Evolutionary conservation across 306 rosid species (phyloP), one percentile per base, ranked within the genome.

Genomic region (Ochetophila trinervis): DNA sequence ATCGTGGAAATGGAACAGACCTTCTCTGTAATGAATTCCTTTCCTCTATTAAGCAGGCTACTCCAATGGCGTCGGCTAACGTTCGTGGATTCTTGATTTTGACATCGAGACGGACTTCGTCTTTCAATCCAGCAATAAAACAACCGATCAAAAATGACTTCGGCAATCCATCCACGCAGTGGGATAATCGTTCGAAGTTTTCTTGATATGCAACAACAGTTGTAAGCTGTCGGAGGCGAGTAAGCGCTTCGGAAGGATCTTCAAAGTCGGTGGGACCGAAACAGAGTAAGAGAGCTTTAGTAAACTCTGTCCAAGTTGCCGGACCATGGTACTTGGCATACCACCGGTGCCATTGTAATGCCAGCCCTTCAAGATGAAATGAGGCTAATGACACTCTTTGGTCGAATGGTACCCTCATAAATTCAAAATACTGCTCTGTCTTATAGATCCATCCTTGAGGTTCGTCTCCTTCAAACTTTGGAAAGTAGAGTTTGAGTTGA

Each of bases 271-370:
- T 62, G 1, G 66, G 66, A 1, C 35, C 66, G 19, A 62, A 62
- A 0, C 49, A 23, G 3, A 1, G 36, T 0, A 40, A 32, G 0
- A 62, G 0, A 0, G 15, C 32, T 2, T 40, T 19, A 18, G 49
- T 35, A 9, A 60, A 36, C 2, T 60, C 30, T 14, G 0, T 4
- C 47, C 64, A 34, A 0, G 15, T 6, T 1, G 35, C 2, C 3
- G 64, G 15, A 0, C 64, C 64, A 0, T 5, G 12, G 6, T 22
- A 22, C 3, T 55, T 55, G 1, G 60, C 13, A 1, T 22, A 9
- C 32, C 64, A 60, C 9, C 15, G 53, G 18, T 21, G 36, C 66
- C 66, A 62, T 12, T 62, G 53, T 7, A 62, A 20, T 1, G 66
- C 52, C 19, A 62, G 21, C 2, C 53, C n/a, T n/a, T n/a, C n/a